Percentiles rank a stretch among this genome's conserved stretches.
These are phyloP conservation scores for Ochetophila trinervis DNA, from an alignment of 306 rosid genomes.

Conservation along the genomic window DNA sequence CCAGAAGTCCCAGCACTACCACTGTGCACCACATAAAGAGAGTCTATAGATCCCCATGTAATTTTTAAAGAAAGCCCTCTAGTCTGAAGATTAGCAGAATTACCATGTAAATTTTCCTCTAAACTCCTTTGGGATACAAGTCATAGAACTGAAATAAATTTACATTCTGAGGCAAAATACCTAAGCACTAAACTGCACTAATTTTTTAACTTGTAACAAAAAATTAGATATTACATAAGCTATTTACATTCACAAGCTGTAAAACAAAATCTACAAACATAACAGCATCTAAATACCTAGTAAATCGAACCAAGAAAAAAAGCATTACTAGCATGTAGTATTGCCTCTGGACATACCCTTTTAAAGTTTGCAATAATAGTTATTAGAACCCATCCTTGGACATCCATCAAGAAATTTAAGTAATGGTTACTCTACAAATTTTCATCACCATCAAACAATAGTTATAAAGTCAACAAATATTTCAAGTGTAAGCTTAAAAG, in stretches of 20 bases:
- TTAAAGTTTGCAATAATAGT: conserved; percentile 70
- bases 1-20: conserved; percentile 79
- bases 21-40: conserved; percentile 38
- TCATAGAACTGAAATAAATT: no score
- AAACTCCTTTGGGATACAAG: no score
- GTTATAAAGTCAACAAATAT: conserved; percentile 42
- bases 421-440: conserved; percentile 73
- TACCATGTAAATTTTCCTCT: no score
- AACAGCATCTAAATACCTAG: background rate
- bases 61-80: no score
- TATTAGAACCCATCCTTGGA: conserved; percentile 89
- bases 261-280: no score
- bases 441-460: conserved; percentile 74
- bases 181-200: no score
- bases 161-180: no score
- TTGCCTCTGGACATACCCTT: conserved; percentile 55
- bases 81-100: no score
- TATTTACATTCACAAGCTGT: conserved; percentile 8
- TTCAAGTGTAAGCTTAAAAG: conserved; percentile 8
- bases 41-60: conserved; percentile 51
- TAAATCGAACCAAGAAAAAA: background rate
- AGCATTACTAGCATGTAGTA: conserved; percentile 6
- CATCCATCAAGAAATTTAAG: conserved; percentile 84
- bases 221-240: background rate
- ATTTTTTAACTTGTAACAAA: conserved; percentile 60